Evolutionary conservation across 2,329 filamentous ascomycete genomes (phyloP).

Genomic region (Xylariaceae sp.): DNA sequence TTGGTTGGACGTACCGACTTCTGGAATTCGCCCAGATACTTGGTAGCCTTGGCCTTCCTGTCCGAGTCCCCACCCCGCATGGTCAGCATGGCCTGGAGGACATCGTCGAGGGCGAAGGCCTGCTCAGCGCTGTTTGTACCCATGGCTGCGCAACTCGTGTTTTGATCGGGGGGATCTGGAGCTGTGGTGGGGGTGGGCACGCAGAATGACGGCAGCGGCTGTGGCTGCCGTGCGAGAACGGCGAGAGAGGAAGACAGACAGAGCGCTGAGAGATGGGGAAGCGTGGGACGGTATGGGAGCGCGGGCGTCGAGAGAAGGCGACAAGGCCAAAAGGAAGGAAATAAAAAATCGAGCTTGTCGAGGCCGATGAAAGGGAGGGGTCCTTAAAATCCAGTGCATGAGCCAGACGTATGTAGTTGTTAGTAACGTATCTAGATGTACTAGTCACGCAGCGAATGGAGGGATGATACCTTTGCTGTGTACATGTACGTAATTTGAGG

Average conservation of each 20-base stretch:
- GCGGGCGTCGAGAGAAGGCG: no score
- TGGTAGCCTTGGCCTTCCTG: constrained; percentile 84
- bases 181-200: constrained; percentile 27
- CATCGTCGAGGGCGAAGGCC: constrained; percentile 68
- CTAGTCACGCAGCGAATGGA: no score
- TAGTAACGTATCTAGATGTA: no score
- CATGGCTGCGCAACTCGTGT: constrained; percentile 48
- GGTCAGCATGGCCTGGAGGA: constrained; percentile 82
- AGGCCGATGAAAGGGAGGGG: no score
- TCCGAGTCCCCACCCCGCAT: constrained; percentile 83
- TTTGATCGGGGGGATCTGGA: constrained; percentile 21
- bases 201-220: constrained; percentile 19
- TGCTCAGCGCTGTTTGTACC: constrained; percentile 62
- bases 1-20: constrained; percentile 72
- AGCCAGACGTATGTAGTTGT: no score
- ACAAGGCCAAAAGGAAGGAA: constrained; percentile 21
- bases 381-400: no score
- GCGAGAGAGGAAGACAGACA: no score
- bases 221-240: constrained; percentile 18
- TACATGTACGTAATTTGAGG: no score
- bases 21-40: constrained; percentile 91
- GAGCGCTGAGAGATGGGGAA: constrained; percentile 3
- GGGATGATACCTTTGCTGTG: no score
- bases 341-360: no score
- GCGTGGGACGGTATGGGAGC: constrained; percentile 8